Evolutionary conservation across 108 stramenopile genomes (phyloP), one percentile per base, ranked within the genome.

Genomic region (Schizochytrium sp.): DNA sequence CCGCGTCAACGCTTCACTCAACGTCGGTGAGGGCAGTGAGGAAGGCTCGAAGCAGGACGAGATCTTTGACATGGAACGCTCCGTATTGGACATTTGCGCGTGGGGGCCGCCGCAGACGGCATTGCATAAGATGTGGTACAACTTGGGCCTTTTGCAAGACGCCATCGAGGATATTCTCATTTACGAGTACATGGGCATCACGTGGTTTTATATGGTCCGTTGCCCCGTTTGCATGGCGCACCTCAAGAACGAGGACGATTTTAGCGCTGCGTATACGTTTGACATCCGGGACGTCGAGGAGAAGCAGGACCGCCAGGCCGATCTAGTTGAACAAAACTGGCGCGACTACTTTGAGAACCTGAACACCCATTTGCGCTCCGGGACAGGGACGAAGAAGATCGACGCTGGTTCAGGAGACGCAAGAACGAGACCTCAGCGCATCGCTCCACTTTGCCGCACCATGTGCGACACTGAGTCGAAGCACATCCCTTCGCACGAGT

Each of bases 101-200:
- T 12, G 6, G 76, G 76, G 76, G 1, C 23, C 45, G 23, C 63
- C 63, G 25, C 76, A 53, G n/a, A 28, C 51, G 6, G 45, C 76
- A 12, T 45, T 83, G 12, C 51, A 53, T 23, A 28, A 83, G 3
- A 83, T 83, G 76, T 83, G 76, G 76, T 21, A 83, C 25, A 47
- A 55, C 18, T 18, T 83, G 12, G 4, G 25, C 43, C 44, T 53
- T n/a, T 28, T 83, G 23, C 45, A 83, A 23, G 76, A 83, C 4
- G 51, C 51, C n/a, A 83, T 83, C 23, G 76, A 83, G 28, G 51
- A 47, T 1, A 83, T 83, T 12, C 51, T 83, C 25, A 83, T 83
- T 53, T 47, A 83, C 51, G 76, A 83, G 51, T 83, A 83, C 23
- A 83, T 83, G 76, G 76, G 76, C 28, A 53, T 83, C n/a, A 83